Conservation (phyloP, 352 stramenopile species). For the Globisporangium lucens region DNA sequence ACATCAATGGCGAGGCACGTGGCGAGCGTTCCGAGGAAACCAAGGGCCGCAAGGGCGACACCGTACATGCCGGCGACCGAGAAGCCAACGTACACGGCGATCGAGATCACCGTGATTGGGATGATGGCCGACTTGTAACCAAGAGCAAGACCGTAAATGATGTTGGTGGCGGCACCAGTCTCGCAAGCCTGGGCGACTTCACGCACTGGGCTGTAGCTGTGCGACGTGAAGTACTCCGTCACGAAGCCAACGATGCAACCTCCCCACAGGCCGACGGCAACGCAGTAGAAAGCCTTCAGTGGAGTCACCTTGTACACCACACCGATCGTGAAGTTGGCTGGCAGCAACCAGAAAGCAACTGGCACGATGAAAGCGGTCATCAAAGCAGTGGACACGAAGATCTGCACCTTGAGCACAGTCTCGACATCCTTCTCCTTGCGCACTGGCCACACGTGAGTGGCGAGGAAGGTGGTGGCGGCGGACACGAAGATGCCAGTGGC, state of each 20-base stretch:
- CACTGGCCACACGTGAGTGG: conserved; percentile 95
- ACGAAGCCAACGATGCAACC: conserved; percentile 98
- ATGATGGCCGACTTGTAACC: conserved; percentile 99
- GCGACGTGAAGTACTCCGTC: conserved; percentile 99
- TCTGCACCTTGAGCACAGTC: conserved; percentile 96
- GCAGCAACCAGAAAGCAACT: conserved; percentile 90
- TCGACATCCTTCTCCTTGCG: conserved; percentile 96
- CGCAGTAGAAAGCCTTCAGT: conserved; percentile 90
- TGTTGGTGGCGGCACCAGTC: conserved; percentile 98
- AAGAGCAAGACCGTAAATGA: conserved; percentile 99
- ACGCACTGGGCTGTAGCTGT: conserved; percentile 95
- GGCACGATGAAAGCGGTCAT: conserved; percentile 94
- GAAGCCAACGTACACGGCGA: conserved; percentile 98
- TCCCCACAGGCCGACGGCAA: conserved; percentile 94
- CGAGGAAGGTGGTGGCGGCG: conserved; percentile 96
- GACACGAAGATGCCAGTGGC: conserved; percentile 97
- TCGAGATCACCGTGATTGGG: conserved; percentile 97
- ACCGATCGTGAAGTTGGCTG: conserved; percentile 87
- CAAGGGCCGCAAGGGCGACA: conserved; percentile 95
- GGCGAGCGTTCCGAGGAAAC: conserved; percentile 98
- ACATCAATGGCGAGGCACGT: conserved; percentile 99
- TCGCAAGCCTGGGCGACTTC: conserved; percentile 97
- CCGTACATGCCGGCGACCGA: conserved; percentile 97
- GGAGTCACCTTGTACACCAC: conserved; percentile 72
- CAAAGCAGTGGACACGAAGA: conserved; percentile 96